Base-by-base conservation (phyloP, 2,329 filamentous ascomycete species). In the Diaporthe capsici region DNA sequence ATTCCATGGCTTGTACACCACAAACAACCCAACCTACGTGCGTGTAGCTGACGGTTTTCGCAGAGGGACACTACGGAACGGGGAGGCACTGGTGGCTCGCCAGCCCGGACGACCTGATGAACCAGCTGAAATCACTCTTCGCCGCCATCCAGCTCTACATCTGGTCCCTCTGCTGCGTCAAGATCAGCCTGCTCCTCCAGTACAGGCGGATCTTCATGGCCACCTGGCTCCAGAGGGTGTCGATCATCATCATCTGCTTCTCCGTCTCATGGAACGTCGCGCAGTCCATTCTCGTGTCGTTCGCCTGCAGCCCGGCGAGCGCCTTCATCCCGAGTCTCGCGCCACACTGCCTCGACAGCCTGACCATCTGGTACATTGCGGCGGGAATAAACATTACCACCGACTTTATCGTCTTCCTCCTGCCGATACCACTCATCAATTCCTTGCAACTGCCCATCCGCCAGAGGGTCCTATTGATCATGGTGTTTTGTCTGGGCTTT, bases 401-500 rank as follows among this genome's bases (percentile, higher is more conserved):
- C 49, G 83, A 85, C 70, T 78, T 85, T 61, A 78, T 83, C 37
- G 77, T 85, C 10, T 84, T 84, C 72, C 77, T 83, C 22, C 81
- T 84, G 55, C 84, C 84, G 4, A 83, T 85, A 20, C 84, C 84
- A 0, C 80, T 82, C n/a, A 81, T 85, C 76, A 82, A 81, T 76
- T 82, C 81, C 44, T 76, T 85, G 47, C 81, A 84, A 39, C 78
- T 85, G 13, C 83, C 78, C 2, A 58, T 7, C 13, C 75, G 75
- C 4, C 78, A 79, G 53, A 78, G 75, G 60, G 42, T 75, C 7
- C 60, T 81, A 68, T 65, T 80, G 25, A 58, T 74, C 3, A 55
- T 75, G 55, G 76, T 80, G 25, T 80, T 81, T 47, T 77, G 79
- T 20, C 67, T 81, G 13, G 79, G 79, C 7, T 71, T 80, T 13